Evolutionary conservation across 2,329 filamentous ascomycete species (phyloP).

Genomic region (Knufia fluminis): DNA sequence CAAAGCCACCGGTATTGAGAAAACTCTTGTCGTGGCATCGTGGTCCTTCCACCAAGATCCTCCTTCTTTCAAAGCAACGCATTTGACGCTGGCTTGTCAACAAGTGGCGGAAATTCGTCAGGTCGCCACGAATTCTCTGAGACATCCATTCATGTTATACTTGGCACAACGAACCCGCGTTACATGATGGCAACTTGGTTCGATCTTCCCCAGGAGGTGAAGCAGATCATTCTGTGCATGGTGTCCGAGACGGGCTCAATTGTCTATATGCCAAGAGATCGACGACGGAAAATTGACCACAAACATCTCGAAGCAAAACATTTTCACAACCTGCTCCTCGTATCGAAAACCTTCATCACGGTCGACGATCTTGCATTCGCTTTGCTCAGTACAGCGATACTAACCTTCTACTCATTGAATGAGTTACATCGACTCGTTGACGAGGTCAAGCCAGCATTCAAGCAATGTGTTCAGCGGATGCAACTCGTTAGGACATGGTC

Average conservation of each 20-base stretch:
- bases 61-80: too few relatives aligned
- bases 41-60: too few relatives aligned
- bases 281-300: neutral
- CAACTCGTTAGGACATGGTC: neutral
- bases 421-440: neutral
- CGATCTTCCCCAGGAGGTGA: conserved; percentile 5
- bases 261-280: conserved; percentile 3
- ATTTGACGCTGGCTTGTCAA: too few relatives aligned
- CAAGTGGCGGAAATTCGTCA: too few relatives aligned
- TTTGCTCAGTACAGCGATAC: neutral
- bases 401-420: neutral
- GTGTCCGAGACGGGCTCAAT: neutral
- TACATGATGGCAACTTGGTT: conserved; percentile 9
- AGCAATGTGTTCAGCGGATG: neutral
- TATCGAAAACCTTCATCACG: conserved; percentile 2
- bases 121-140: too few relatives aligned
- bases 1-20: too few relatives aligned
- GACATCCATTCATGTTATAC: too few relatives aligned
- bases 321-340: neutral
- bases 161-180: too few relatives aligned
- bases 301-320: neutral
- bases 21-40: too few relatives aligned
- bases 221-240: conserved; percentile 1
- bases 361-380: neutral
- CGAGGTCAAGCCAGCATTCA: neutral